Evolutionary conservation across 1,284 basidiomycete species (phyloP).

Genomic region (Takashimella tepidaria): DNA sequence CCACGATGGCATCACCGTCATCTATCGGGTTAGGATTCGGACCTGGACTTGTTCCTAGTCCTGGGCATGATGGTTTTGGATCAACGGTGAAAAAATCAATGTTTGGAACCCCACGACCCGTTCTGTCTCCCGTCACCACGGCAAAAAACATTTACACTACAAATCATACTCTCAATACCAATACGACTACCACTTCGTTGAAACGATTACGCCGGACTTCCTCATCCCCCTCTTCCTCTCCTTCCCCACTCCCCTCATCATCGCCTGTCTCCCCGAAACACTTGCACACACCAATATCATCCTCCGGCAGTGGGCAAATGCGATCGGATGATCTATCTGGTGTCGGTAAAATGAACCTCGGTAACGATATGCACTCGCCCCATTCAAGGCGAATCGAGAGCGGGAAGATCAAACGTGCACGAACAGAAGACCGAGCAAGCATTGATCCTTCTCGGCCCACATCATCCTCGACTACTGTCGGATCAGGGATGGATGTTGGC

Average conservation of each 20-base stretch:
- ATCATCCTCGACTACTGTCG: background rate
- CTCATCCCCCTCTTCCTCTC: conserved; percentile 25
- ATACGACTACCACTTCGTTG: conserved; percentile 9
- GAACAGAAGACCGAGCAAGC: background rate
- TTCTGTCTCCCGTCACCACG: conserved; percentile 10
- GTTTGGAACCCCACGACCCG: background rate
- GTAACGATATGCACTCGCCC: background rate
- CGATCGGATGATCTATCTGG: background rate
- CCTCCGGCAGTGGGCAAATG: background rate
- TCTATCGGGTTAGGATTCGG: background rate
- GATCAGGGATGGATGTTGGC: conserved; percentile 34
- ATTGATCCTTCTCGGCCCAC: background rate
- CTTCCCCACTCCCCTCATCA: conserved; percentile 15
- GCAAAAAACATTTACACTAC: too few relatives aligned
- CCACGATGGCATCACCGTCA: background rate
- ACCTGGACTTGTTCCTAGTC: background rate
- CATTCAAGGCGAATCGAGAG: background rate
- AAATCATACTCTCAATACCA: too few relatives aligned
- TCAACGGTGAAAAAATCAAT: background rate
- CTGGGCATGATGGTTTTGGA: too few relatives aligned
- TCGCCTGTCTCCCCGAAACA: conserved; percentile 3
- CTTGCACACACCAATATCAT: background rate
- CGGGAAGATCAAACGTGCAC: background rate
- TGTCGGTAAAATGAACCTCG: background rate
- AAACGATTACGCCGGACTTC: conserved; percentile 22